Evolutionary conservation across 768 basidiomycete species (phyloP).

Genomic region (Suillus subluteus): DNA sequence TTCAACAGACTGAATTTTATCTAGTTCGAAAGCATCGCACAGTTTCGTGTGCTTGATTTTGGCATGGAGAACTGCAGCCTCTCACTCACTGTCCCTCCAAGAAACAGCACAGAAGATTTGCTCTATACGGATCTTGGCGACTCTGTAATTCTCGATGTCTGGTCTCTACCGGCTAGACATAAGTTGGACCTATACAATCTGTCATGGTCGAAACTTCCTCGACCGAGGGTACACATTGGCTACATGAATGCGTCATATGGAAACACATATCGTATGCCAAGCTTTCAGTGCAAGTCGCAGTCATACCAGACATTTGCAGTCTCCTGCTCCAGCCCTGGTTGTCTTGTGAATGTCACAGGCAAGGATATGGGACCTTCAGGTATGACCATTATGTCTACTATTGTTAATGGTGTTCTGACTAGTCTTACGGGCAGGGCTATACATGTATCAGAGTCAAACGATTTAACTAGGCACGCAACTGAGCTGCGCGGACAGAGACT

Average conservation of each 20-base stretch:
- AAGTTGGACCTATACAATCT: conserved; percentile 1
- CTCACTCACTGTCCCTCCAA: conserved; percentile 23
- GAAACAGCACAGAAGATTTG: conserved; percentile 6
- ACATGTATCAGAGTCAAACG: neutral
- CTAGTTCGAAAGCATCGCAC: conserved; percentile 18
- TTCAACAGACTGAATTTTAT: neutral
- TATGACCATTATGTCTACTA: neutral
- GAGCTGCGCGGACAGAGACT: neutral
- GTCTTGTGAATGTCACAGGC: conserved; percentile 5
- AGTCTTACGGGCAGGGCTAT: neutral
- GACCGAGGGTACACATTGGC: neutral
- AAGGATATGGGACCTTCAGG: neutral
- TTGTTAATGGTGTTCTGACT: neutral
- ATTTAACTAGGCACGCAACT: neutral
- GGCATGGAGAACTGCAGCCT: conserved; percentile 36
- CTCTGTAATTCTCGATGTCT: conserved; percentile 6
- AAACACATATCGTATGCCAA: neutral
- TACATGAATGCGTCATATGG: neutral
- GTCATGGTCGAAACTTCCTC: conserved; percentile 7
- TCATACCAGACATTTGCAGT: conserved; percentile 9
- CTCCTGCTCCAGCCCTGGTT: conserved; percentile 8
- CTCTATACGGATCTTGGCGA: neutral
- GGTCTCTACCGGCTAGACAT: neutral
- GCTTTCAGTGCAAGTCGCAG: conserved; percentile 3
- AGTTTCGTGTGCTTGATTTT: conserved; percentile 35